Base-by-base conservation (phyloP, 1,284 basidiomycete genomes). In the Pseudozyma pruni region DNA sequence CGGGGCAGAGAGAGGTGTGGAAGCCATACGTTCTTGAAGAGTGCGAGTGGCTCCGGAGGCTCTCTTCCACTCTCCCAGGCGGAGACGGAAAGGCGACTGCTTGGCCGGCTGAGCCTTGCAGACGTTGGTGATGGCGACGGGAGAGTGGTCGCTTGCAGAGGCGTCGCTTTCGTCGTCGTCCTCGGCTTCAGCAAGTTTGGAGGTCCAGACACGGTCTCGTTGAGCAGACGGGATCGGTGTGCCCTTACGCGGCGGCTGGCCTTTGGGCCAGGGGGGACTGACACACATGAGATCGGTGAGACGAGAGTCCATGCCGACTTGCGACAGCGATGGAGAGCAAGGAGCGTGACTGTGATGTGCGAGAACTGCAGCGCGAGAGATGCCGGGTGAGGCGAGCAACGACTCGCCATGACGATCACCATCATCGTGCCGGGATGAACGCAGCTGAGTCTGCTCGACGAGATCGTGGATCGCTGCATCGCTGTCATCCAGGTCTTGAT, bases 241-340 rank as follows among this genome's bases (percentile, higher is more conserved):
- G 16, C 55, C 60, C 35, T 58, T 50, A 11, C 67, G 52, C 10
- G 56, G 49, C 0, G 53, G 49, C 25, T 50, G 52, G 4, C 33
- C 20, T 6, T 53, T 52, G 20, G 49, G 45, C 68, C 68, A 71
- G 2, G 68, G 68, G 2, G 68, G 68, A 37, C 57, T 66, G 31
- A 59, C 47, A 25, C 56, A 56, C 61, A 71, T 66, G 40, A 71
- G 68, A 27, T 66, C 68, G 10, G 68, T 71, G 3, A 66, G 47
- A 8, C 57, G 61, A 34, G 68, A 71, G 42, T 71, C 68, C 68
- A 71, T 71, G 13, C 68, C 68, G 6, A 71, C 68, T 35, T 64
- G 57, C 14, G 68, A 71, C 7, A 71, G 50, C 2, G 68, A 57
- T 11, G 68, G 68, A 3, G 68, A 71, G 1, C 17, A 31, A 9